phyloP scores from a whole-genome alignment of 257 asterid genomes.

The Solanum arcanum region DNA sequence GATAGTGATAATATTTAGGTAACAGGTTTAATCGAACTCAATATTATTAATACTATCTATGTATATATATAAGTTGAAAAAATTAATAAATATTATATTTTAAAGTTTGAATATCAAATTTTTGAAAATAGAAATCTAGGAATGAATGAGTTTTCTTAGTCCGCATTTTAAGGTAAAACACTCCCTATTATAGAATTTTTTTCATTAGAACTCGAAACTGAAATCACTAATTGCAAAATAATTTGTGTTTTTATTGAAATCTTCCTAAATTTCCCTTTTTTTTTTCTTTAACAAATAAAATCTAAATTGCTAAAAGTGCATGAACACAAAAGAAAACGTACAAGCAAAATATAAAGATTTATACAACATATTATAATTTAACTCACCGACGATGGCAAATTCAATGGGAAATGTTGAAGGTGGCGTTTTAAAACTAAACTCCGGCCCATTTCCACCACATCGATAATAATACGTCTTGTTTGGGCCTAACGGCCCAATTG shows the following conservation, averaged over 20 bases:
- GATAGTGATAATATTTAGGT: neutral
- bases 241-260: neutral
- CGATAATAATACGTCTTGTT: slow-evolving; percentile 51
- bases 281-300: neutral
- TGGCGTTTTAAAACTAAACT: slow-evolving; percentile 63
- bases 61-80: neutral
- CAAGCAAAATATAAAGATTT: neutral
- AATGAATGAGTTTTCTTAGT: too few species aligned
- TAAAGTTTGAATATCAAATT: neutral
- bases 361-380: neutral
- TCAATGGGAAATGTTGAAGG: slow-evolving; percentile 64
- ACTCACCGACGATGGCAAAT: slow-evolving; percentile 66
- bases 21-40: neutral
- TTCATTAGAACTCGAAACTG: neutral
- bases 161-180: too few species aligned
- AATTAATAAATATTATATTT: neutral
- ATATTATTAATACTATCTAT: neutral
- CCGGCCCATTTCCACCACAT: slow-evolving; percentile 59
- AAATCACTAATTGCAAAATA: too few species aligned
- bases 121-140: too few species aligned
- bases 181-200: too few species aligned
- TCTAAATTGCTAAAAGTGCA: slow-evolving; percentile 1
- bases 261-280: neutral
- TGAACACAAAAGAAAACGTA: slow-evolving; percentile 8
- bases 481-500: slow-evolving; percentile 66